Evolutionary conservation across 441 rosid genomes (phyloP).

Genomic region (Gossypium trilobum): DNA sequence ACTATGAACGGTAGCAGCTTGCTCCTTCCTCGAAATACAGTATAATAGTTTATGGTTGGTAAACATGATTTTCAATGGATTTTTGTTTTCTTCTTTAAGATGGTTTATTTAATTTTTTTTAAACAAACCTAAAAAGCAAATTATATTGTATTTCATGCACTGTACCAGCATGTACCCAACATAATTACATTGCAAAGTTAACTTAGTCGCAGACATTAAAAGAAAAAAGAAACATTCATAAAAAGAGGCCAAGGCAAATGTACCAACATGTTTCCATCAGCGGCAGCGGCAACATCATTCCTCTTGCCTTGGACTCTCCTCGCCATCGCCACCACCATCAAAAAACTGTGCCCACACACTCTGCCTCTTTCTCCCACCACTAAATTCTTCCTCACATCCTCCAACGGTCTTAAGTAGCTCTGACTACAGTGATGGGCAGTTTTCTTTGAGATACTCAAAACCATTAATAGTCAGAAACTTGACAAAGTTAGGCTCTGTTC

Average conservation of each 20-base stretch:
- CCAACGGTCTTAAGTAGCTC: constrained; percentile 49
- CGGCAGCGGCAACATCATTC: background rate
- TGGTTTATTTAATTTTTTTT: no score
- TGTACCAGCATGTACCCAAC: no score
- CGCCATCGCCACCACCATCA: constrained; percentile 33
- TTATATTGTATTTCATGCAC: no score
- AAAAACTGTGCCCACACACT: constrained; percentile 60
- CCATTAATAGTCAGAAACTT: constrained; percentile 23
- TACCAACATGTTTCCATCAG: background rate
- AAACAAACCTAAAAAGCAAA: no score
- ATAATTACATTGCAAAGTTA: no score
- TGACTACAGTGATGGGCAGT: constrained; percentile 39
- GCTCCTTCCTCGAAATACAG: no score
- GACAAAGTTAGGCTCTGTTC: constrained; percentile 10
- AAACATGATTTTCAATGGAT: no score
- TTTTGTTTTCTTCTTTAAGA: no score
- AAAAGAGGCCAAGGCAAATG: background rate
- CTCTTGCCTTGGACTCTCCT: background rate
- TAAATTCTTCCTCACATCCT: constrained; percentile 45
- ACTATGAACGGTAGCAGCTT: no score
- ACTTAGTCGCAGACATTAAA: no score
- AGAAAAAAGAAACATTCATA: no score
- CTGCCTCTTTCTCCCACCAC: constrained; percentile 44
- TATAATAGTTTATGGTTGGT: background rate
- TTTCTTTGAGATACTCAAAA: constrained; percentile 41